Evolutionary conservation across 495 filamentous ascomycete species (phyloP).

Genomic region (Penicillium mononematosum): DNA sequence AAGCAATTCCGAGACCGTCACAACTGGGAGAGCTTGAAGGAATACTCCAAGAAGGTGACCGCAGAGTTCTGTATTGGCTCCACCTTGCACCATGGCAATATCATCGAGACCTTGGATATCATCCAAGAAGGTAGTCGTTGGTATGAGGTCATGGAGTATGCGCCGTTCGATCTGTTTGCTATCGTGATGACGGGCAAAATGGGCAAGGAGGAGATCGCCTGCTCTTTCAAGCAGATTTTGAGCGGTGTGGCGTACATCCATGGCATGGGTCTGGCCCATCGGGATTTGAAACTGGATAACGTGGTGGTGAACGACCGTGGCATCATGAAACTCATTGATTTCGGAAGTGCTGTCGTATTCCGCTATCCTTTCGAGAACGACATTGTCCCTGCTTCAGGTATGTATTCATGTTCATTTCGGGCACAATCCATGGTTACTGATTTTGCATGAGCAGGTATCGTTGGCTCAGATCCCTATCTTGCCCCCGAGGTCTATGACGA

Average conservation of each 20-base stretch:
- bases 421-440: conserved; percentile 2
- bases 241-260: conserved; percentile 97
- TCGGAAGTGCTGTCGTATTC: conserved; percentile 96
- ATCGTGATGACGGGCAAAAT: conserved; percentile 99
- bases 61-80: conserved; percentile 99
- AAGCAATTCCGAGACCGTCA: conserved; percentile 96
- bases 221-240: conserved; percentile 90
- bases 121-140: conserved; percentile 91
- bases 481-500: conserved; percentile 96
- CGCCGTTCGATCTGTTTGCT: conserved; percentile 95
- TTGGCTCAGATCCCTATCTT: conserved; percentile 95
- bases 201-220: conserved; percentile 85
- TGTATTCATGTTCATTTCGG: conserved; percentile 28
- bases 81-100: conserved; percentile 95
- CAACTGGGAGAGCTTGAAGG: conserved; percentile 87
- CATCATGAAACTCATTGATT: conserved; percentile 99
- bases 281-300: conserved; percentile 96
- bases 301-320: conserved; percentile 95
- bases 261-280: conserved; percentile 91
- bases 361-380: conserved; percentile 96
- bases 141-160: conserved; percentile 99
- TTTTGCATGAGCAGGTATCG: conserved; percentile 64
- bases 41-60: conserved; percentile 99
- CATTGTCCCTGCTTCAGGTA: conserved; percentile 82
- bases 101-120: conserved; percentile 97